Percentiles rank a stretch among this genome's conserved stretches.
These are phyloP conservation scores for Thelephora terrestris DNA, from an alignment of 1,284 basidiomycete genomes.

Conservation along the genomic window DNA sequence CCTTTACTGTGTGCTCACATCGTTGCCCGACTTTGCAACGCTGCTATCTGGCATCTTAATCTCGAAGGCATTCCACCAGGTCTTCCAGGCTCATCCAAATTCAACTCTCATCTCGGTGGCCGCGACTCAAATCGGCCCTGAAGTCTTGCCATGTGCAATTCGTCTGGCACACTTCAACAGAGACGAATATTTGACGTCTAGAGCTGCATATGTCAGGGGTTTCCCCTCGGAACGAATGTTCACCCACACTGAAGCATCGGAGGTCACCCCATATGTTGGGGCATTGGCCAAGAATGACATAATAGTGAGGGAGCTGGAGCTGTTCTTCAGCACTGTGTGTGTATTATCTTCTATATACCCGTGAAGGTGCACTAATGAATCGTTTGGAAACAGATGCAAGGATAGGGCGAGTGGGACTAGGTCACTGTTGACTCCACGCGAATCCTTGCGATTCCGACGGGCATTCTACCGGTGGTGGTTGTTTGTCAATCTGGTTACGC, in stretches of 20 bases:
- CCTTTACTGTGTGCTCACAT: constrained; percentile 22
- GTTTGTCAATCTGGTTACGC: constrained; percentile 1
- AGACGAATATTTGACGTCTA: constrained; percentile 9
- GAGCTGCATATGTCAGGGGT: constrained; percentile 3
- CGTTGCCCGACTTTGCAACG: constrained; percentile 19
- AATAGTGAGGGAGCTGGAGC: constrained; percentile 19
- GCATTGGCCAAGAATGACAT: constrained; percentile 10
- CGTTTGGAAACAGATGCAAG: constrained; percentile 17
- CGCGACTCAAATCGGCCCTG: constrained; percentile 25
- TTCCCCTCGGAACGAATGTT: constrained; percentile 2
- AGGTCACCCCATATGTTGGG: constrained; percentile 6
- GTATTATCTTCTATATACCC: background rate
- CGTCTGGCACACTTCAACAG: background rate
- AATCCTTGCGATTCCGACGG: constrained; percentile 22
- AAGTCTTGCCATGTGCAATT: constrained; percentile 14
- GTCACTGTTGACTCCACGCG: constrained; percentile 14
- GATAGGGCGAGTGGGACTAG: constrained; percentile 19
- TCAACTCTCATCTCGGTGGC: constrained; percentile 24
- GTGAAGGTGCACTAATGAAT: background rate
- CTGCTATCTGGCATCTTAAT: constrained; percentile 19
- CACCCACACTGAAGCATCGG: background rate
- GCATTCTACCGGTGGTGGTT: constrained; percentile 26
- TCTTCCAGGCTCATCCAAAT: constrained; percentile 23
- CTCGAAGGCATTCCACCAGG: constrained; percentile 22
- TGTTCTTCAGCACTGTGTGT: constrained; percentile 28